Conservation (phyloP, 2,329 filamentous ascomycete genomes). For the Pseudohalonectria lignicola region DNA sequence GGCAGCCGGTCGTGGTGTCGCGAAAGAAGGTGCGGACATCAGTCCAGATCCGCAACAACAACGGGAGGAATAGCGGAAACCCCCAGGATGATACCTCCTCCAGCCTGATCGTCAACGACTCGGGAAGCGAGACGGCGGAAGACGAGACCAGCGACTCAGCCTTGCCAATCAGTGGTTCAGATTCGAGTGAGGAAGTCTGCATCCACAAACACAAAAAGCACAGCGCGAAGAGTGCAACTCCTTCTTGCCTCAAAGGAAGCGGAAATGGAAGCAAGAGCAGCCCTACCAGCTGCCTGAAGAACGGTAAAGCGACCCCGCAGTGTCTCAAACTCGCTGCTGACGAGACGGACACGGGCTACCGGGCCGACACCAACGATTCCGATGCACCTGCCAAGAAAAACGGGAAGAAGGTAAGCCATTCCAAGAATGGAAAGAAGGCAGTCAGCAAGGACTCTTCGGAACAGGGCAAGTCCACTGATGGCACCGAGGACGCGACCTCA, state of each 20-base stretch:
- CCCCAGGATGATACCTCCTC: not conserved
- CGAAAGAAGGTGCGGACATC: not conserved
- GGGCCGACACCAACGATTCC: not conserved
- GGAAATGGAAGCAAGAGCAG: not conserved
- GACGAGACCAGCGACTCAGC: not conserved
- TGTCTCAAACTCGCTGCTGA: not conserved
- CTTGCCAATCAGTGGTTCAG: too few relatives aligned
- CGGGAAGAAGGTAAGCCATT: not conserved
- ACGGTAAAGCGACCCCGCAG: not conserved
- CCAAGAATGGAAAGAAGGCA: not conserved
- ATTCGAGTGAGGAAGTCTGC: too few relatives aligned
- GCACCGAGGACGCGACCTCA: not conserved
- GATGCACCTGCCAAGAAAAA: not conserved
- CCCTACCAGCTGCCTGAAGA: not conserved
- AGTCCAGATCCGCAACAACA: too few relatives aligned
- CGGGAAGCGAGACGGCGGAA: not conserved
- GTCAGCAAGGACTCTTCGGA: too few relatives aligned
- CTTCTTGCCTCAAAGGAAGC: not conserved
- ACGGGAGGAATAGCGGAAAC: too few relatives aligned
- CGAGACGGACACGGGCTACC: conserved; percentile 1
- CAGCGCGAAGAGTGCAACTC: not conserved
- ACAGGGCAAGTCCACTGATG: not conserved
- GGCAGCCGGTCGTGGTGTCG: conserved; percentile 1
- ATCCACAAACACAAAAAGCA: not conserved
- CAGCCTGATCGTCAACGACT: conserved; percentile 3